phyloP scores from a whole-genome alignment of 768 basidiomycete species.

The Tylopilus subfusipes region DNA sequence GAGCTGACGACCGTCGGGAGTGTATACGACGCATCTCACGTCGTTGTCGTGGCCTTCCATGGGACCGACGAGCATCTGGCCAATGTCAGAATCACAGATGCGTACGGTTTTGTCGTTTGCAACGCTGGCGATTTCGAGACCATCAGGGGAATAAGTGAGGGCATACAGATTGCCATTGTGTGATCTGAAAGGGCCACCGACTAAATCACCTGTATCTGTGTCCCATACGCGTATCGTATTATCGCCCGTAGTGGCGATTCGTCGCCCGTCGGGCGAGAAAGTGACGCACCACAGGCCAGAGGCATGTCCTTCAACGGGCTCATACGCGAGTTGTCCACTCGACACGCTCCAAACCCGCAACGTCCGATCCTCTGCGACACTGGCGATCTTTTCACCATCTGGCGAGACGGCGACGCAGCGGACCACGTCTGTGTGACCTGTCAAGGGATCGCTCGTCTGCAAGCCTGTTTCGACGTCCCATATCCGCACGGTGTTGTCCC shows the following conservation, averaged over 20 bases:
- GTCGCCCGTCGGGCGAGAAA: conserved; percentile 31
- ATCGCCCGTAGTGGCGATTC: conserved; percentile 33
- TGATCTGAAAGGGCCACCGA: conserved; percentile 28
- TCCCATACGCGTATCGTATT: conserved; percentile 34
- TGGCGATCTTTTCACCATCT: conserved; percentile 25
- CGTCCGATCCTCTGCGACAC: conserved; percentile 28
- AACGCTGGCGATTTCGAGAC: conserved; percentile 30
- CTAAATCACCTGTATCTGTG: conserved; percentile 22
- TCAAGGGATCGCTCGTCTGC: conserved; percentile 13
- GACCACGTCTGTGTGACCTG: conserved; percentile 29
- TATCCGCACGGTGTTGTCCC: conserved; percentile 26
- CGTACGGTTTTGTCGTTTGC: conserved; percentile 32
- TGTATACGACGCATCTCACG: conserved; percentile 31
- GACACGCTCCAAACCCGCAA: conserved; percentile 28
- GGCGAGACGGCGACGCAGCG: conserved; percentile 31
- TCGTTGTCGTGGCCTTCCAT: conserved; percentile 29
- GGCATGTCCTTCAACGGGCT: conserved; percentile 28
- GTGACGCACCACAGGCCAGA: conserved; percentile 28
- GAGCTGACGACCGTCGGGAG: conserved; percentile 26
- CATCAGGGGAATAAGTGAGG: conserved; percentile 38
- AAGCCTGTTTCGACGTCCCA: conserved; percentile 25
- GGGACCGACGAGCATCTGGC: conserved; percentile 31
- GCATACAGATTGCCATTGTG: conserved; percentile 32
- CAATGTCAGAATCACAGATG: conserved; percentile 34
- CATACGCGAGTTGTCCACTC: conserved; percentile 17